phyloP scores from a whole-genome alignment of 805 yeast species.

The Myxozyma monticola region DNA sequence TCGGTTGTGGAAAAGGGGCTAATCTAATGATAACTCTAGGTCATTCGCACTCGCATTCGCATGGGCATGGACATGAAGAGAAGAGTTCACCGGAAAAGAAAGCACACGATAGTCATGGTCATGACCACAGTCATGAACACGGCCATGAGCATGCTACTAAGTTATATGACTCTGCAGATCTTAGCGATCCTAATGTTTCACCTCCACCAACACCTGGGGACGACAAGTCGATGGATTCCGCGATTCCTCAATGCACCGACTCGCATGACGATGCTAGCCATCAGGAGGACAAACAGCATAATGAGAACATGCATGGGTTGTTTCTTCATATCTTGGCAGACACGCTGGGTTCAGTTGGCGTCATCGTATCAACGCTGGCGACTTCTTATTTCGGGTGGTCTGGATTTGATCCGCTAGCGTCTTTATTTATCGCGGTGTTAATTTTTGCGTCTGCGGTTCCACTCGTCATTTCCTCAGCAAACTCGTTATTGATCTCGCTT shows the following conservation, averaged over 20 bases:
- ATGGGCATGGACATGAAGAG: neutral
- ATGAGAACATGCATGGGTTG: conserved; percentile 87
- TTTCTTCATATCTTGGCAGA: conserved; percentile 93
- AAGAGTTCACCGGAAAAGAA: neutral
- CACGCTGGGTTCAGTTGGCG: conserved; percentile 95
- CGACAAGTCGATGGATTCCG: neutral
- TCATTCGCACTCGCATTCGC: conserved; percentile 25
- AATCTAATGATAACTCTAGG: conserved; percentile 29
- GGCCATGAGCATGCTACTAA: conserved; percentile 15
- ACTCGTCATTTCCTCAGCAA: conserved; percentile 75
- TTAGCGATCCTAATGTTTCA: conserved; percentile 14
- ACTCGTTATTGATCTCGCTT: conserved; percentile 65
- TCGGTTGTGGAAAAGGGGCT: too few relatives aligned
- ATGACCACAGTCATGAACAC: conserved; percentile 33
- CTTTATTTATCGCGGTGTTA: conserved; percentile 78
- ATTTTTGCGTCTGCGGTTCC: conserved; percentile 84
- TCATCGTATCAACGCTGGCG: conserved; percentile 82
- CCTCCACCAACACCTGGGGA: conserved; percentile 7
- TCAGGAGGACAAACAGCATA: conserved; percentile 32
- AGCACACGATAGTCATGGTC: conserved; percentile 28
- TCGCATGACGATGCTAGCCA: conserved; percentile 23
- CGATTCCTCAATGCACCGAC: neutral
- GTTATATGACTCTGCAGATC: conserved; percentile 1
- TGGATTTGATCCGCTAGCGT: conserved; percentile 90
- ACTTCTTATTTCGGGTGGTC: conserved; percentile 70